phyloP scores from a whole-genome alignment of 2,329 filamentous ascomycete genomes.

The Cordyceps pruinosa region DNA sequence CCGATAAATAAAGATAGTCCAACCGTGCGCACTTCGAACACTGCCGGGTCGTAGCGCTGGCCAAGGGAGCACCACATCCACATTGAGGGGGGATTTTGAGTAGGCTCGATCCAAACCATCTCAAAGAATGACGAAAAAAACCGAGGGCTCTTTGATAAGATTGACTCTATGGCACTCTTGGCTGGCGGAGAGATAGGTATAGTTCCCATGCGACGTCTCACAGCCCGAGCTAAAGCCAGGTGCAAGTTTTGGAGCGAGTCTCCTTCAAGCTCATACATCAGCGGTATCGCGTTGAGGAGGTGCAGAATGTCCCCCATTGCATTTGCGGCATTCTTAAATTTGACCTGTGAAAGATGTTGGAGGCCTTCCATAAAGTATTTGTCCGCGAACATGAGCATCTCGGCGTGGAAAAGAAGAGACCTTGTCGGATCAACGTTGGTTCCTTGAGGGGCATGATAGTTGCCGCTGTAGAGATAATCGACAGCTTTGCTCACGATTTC shows the following conservation, averaged over 20 bases:
- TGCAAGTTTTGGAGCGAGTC: neutral
- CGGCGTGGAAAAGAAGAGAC: neutral
- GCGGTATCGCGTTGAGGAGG: neutral
- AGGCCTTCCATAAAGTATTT: neutral
- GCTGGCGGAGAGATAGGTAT: neutral
- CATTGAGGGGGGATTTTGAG: neutral
- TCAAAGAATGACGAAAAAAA: neutral
- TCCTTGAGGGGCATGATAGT: neutral
- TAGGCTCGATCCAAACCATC: neutral
- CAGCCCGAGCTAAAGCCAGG: neutral
- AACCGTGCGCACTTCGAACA: too few relatives aligned
- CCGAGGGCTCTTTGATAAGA: neutral
- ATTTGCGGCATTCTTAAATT: neutral
- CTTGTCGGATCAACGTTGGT: too few relatives aligned
- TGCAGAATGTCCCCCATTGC: too few relatives aligned
- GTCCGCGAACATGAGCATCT: neutral
- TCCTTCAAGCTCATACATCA: neutral
- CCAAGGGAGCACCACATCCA: neutral
- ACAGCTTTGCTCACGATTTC: neutral
- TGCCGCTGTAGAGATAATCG: neutral
- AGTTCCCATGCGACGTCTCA: neutral
- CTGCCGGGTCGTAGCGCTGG: neutral
- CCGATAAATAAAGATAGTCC: too few relatives aligned
- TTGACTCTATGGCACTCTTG: neutral
- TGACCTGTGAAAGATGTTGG: neutral